phyloP scores from a whole-genome alignment of 2,329 filamentous ascomycete genomes.

The Penicillium crustosum region DNA sequence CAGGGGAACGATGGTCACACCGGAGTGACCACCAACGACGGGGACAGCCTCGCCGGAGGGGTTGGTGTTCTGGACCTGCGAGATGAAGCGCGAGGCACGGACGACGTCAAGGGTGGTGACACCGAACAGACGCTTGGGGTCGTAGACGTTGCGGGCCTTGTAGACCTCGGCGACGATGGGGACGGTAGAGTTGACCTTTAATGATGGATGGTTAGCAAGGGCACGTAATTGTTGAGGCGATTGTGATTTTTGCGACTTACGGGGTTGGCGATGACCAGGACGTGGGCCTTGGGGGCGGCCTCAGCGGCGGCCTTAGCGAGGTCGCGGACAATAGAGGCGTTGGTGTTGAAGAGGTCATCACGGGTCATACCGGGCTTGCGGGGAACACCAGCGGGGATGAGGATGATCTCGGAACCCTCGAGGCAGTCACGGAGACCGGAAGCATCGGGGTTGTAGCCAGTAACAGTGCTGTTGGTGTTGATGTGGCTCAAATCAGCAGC shows the following conservation, averaged over 20 bases:
- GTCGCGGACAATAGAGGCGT: constrained; percentile 98
- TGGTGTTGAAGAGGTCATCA: constrained; percentile 99
- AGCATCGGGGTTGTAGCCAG: constrained; percentile 77
- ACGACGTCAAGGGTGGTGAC: constrained; percentile 99
- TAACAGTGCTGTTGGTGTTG: constrained; percentile 97
- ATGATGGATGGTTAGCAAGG: neutral
- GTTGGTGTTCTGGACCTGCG: constrained; percentile 86
- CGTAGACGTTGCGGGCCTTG: constrained; percentile 94
- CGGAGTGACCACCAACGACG: constrained; percentile 95
- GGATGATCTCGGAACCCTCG: constrained; percentile 85
- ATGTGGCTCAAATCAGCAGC: constrained; percentile 97
- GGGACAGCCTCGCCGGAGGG: constrained; percentile 91
- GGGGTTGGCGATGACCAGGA: constrained; percentile 97
- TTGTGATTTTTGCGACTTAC: constrained; percentile 46
- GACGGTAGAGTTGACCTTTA: constrained; percentile 91
- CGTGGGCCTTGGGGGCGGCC: constrained; percentile 84
- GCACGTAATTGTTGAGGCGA: neutral
- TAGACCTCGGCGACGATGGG: constrained; percentile 96
- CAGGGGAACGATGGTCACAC: constrained; percentile 96
- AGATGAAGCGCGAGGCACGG: constrained; percentile 96
- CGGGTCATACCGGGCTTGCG: constrained; percentile 99
- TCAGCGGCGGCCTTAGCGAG: constrained; percentile 93
- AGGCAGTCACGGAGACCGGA: constrained; percentile 75
- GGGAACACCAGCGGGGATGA: constrained; percentile 97
- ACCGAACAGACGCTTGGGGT: constrained; percentile 98